These are phyloP conservation scores for Fomitopsis pulvina DNA, from an alignment of 768 basidiomycete genomes.

Conservation along the genomic window DNA sequence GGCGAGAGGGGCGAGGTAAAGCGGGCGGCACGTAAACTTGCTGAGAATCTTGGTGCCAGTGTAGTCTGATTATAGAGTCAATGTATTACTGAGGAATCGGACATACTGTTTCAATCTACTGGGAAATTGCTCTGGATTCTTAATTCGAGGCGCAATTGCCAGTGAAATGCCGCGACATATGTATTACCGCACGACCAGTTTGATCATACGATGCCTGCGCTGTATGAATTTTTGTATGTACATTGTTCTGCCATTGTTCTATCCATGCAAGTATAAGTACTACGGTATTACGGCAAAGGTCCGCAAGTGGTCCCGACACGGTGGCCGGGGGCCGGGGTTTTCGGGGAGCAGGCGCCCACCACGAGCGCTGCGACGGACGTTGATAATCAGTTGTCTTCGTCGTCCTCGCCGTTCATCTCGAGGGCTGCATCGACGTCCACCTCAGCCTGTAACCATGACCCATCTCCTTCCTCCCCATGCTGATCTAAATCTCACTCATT, in stretches of 20 bases:
- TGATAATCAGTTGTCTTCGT: slow-evolving; percentile 5
- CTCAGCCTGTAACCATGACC: slow-evolving; percentile 29
- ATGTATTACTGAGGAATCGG: background rate
- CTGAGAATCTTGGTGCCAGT: slow-evolving; percentile 34
- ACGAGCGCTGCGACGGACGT: background rate
- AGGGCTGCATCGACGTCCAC: slow-evolving; percentile 8
- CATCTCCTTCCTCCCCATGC: slow-evolving; percentile 42
- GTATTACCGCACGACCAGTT: too few relatives aligned
- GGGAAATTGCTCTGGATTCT: too few relatives aligned
- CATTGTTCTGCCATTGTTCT: too few relatives aligned
- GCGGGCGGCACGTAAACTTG: slow-evolving; percentile 48
- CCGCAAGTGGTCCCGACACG: background rate
- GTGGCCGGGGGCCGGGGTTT: background rate
- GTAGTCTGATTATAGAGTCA: slow-evolving; percentile 24
- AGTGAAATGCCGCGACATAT: too few relatives aligned
- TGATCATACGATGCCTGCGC: too few relatives aligned
- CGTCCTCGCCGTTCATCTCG: slow-evolving; percentile 5
- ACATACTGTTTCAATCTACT: too few relatives aligned
- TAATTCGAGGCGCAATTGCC: too few relatives aligned
- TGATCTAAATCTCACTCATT: slow-evolving; percentile 35
- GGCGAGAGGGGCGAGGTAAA: slow-evolving; percentile 80
- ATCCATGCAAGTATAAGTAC: too few relatives aligned
- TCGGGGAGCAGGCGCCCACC: background rate
- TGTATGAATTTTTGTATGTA: too few relatives aligned
- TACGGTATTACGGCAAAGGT: background rate